Percentiles rank a stretch among this genome's conserved stretches.
Evolutionary conservation across 2,329 filamentous ascomycete species (phyloP).

Genomic region (Aspergillus quadrilineatus): DNA sequence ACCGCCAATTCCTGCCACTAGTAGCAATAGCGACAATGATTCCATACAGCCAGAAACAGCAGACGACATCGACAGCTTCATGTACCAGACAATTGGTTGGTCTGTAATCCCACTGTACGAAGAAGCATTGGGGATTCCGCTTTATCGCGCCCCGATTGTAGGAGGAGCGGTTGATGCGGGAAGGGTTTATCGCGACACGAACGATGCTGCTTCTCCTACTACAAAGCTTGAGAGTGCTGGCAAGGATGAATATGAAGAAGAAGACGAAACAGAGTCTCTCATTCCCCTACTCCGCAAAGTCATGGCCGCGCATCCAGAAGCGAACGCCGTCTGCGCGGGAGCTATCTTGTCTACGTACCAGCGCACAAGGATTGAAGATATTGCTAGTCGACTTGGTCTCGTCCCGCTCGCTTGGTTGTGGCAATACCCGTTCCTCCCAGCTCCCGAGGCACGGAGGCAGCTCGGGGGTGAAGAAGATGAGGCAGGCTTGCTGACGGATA

Average conservation of each 20-base stretch:
- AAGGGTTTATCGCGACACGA: slow-evolving; percentile 64
- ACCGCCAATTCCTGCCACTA: slow-evolving; percentile 20
- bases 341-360: slow-evolving; percentile 96
- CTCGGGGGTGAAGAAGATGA: slow-evolving; percentile 19
- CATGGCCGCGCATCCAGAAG: slow-evolving; percentile 68
- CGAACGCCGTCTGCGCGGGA: slow-evolving; percentile 84
- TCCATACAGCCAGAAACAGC: slow-evolving; percentile 23
- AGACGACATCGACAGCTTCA: slow-evolving; percentile 89
- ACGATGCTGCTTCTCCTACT: neutral
- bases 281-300: slow-evolving; percentile 70
- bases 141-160: slow-evolving; percentile 76
- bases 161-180: slow-evolving; percentile 70
- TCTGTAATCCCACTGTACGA: slow-evolving; percentile 81
- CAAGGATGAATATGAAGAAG: slow-evolving; percentile 2
- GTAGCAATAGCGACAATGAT: neutral
- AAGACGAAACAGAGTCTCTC: slow-evolving; percentile 87
- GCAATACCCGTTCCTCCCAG: slow-evolving; percentile 78
- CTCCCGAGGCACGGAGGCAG: slow-evolving; percentile 32
- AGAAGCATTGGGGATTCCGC: slow-evolving; percentile 71
- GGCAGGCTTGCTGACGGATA: slow-evolving; percentile 69
- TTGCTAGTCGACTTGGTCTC: slow-evolving; percentile 80
- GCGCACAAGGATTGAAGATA: slow-evolving; percentile 89
- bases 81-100: slow-evolving; percentile 98
- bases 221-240: no score
- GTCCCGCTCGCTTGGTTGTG: slow-evolving; percentile 83